Evolutionary conservation across 805 yeast species (phyloP).

Genomic region (Kodamaea hsintzibuensis): DNA sequence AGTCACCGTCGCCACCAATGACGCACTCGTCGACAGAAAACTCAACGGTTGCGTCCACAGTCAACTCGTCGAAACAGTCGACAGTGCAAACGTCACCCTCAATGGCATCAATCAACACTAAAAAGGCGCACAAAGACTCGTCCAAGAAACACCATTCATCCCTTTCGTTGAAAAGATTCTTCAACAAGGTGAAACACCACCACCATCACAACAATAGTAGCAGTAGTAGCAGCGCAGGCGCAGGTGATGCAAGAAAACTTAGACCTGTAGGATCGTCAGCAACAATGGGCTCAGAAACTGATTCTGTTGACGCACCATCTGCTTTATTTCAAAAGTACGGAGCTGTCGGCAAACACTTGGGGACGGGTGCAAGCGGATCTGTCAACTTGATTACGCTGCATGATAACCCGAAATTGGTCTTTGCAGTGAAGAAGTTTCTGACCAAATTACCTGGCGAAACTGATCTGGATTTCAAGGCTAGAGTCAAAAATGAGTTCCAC

Average conservation of each 20-base stretch:
- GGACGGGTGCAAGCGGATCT: conserved; percentile 94
- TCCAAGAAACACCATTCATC: conserved; percentile 20
- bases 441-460: conserved; percentile 61
- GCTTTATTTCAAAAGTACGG: conserved; percentile 61
- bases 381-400: conserved; percentile 75
- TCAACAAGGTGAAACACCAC: conserved; percentile 46
- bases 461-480: conserved; percentile 68
- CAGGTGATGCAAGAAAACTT: conserved; percentile 6
- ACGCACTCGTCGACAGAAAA: background rate
- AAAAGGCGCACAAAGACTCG: conserved; percentile 5
- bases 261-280: conserved; percentile 3
- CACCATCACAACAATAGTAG: conserved; percentile 11
- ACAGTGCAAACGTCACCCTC: background rate
- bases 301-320: conserved; percentile 14
- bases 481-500: conserved; percentile 79
- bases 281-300: conserved; percentile 7
- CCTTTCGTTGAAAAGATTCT: conserved; percentile 48
- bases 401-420: conserved; percentile 53
- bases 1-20: background rate
- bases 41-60: background rate
- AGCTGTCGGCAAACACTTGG: conserved; percentile 64
- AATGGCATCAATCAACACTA: background rate
- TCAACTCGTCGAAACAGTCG: background rate
- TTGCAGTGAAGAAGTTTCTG: conserved; percentile 87
- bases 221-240: conserved; percentile 9